Evolutionary conservation across 768 basidiomycete species (phyloP), one percentile per base, ranked within the genome.

Genomic region (Hirschioporus abietinus): DNA sequence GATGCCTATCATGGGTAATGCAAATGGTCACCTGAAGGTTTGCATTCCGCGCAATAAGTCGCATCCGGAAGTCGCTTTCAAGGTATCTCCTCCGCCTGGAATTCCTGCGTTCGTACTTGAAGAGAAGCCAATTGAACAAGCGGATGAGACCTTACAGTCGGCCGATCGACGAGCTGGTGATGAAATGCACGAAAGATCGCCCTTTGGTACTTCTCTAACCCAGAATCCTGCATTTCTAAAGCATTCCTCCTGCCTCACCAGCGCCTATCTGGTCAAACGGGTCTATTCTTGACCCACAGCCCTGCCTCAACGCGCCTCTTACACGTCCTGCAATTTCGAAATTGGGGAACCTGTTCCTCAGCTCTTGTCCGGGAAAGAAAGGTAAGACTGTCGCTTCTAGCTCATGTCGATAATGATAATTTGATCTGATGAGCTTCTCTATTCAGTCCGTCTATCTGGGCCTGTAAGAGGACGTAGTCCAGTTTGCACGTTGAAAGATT

Each of bases 351-450:
- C 78, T 99, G 24, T 83, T 90, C 63, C 76, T 98, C 35, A 94
- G 92, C 7, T 95, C 92, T 7, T 98, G 96, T 78, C 96, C 96
- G 1, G 96, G 96, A 4, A 99, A 99, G 77, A 95, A 97, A 83
- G 89, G 90, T 89, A 34, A 10, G 76, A 67, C 8, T 30, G 30
- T 30, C 30, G 30, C 30, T 2, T 30, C 30, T 3, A 52, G n/a
- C n/a, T 15, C 15, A 15, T 7, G 15, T 7, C 35, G 12, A 52
- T 15, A 52, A 52, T 52, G 4, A 52, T n/a, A 18, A 52, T 25
- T 6, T 34, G 18, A 61, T 61, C 60, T 27, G 23, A 25, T 52
- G 42, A 34, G 18, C 35, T 23, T 64, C 18, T 66, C 58, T 30
- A 63, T 35, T 18, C 61, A 92, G 90, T 92, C 20, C 86, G 92